Evolutionary conservation across 352 stramenopile genomes (phyloP), one percentile per base, ranked within the genome.

Genomic region (Thraustochytrium sp.): DNA sequence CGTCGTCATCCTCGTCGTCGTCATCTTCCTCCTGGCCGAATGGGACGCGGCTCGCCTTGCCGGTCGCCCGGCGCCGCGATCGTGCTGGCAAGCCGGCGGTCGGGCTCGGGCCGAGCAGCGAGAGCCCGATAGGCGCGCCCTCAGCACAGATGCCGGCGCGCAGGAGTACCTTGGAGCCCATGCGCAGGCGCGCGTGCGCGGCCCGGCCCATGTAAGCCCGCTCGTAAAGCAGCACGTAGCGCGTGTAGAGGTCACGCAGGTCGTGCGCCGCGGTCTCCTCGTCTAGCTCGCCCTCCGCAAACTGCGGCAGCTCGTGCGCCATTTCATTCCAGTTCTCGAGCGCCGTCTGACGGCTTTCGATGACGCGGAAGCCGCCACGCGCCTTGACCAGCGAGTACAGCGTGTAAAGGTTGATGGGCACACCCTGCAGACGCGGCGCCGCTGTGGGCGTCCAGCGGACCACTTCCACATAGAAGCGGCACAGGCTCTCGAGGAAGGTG

Each of bases 361-460:
- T 80, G 42, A 51, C 48, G 23, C 31, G 31, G 38, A 63, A 80
- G 3, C 68, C 68, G 26, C 68, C 68, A 8, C 31, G 34, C 8
- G 31, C n/a, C 31, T 63, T 68, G 46, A 80, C 68, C 13, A 80
- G 51, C 18, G 68, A 65, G 38, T 80, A 80, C 21, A 80, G 13
- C n/a, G 68, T 80, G 68, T 80, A 80, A 48, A 80, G 68, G 31
- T 80, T 80, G 23, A 80, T 40, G 11, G 68, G 34, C 9, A 64
- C 26, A 1, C 68, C 68, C 37, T 55, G 46, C 1, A 80, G 31
- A 8, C 68, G 68, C n/a, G 68, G 68, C 49, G 68, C 68, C 0
- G 26, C 26, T 18, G 4, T n/a, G 11, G 68, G 68, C 18, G 76
- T 44, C 68, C 68, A 80, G 3, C 40, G 21, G 1, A 80, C 21